phyloP scores from a whole-genome alignment of 2,329 filamentous ascomycete species.

The Verticillium albo-atrum region DNA sequence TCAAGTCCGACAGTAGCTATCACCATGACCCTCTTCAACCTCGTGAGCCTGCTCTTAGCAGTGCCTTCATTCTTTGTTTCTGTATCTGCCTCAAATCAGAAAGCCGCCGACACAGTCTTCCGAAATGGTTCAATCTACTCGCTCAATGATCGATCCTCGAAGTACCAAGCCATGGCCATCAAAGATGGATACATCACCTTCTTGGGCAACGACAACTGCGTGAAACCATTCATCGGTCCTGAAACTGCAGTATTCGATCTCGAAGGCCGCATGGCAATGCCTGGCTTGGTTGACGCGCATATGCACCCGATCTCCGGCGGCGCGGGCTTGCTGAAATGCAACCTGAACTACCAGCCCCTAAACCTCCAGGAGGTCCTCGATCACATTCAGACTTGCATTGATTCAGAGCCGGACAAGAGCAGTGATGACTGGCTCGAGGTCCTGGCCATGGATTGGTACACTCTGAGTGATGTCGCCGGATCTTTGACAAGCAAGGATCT shows the following conservation, averaged over 20 bases:
- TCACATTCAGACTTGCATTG: constrained; percentile 19
- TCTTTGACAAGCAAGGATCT: constrained; percentile 1
- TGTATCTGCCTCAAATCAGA: not conserved
- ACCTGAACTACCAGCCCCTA: constrained; percentile 20
- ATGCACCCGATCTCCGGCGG: constrained; percentile 20
- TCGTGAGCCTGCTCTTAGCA: not conserved
- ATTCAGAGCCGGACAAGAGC: constrained; percentile 14
- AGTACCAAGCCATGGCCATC: constrained; percentile 15
- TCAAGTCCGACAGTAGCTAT: not conserved
- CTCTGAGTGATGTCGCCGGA: not conserved
- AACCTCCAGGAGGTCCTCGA: constrained; percentile 9
- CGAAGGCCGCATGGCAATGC: constrained; percentile 22
- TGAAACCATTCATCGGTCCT: constrained; percentile 16
- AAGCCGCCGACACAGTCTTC: constrained; percentile 17
- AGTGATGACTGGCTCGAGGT: constrained; percentile 20
- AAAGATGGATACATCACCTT: constrained; percentile 15
- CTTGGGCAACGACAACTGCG: constrained; percentile 12
- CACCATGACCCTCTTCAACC: not conserved
- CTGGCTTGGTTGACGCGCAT: constrained; percentile 20
- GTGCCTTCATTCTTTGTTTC: not conserved
- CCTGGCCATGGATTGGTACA: constrained; percentile 9
- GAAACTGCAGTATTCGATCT: constrained; percentile 19
- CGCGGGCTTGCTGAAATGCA: constrained; percentile 18
- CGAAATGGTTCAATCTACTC: constrained; percentile 21
- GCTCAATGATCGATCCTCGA: constrained; percentile 10